A percentile compares a stretch with the other conserved stretches of the same genome.
Evolutionary conservation across 768 basidiomycete species (phyloP).

Genomic region (Psilocybe azurescens): DNA sequence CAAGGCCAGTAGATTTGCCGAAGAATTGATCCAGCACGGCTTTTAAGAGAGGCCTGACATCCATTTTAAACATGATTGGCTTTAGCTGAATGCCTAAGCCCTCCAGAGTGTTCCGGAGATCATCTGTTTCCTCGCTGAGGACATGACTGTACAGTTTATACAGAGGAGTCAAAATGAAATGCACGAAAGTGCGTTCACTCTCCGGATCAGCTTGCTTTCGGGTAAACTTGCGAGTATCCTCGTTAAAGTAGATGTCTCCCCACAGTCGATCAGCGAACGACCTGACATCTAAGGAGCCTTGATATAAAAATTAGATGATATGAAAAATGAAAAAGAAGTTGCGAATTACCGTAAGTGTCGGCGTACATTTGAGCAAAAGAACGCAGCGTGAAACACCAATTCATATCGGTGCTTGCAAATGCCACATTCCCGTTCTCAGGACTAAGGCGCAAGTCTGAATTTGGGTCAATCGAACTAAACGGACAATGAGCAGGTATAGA

Average conservation of each 20-base stretch:
- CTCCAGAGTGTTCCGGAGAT: constrained; percentile 78
- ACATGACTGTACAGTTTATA: constrained; percentile 98
- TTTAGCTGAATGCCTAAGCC: constrained; percentile 85
- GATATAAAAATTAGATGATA: constrained; percentile 1
- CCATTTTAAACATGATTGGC: constrained; percentile 98
- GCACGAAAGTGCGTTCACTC: constrained; percentile 84
- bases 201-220: constrained; percentile 85
- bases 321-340: not conserved
- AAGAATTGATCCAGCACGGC: constrained; percentile 96
- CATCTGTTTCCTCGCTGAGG: constrained; percentile 92
- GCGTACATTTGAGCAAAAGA: constrained; percentile 98
- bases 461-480: constrained; percentile 79
- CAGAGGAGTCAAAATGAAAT: constrained; percentile 94
- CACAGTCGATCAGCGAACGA: constrained; percentile 91
- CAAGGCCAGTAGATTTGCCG: constrained; percentile 84
- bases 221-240: constrained; percentile 85
- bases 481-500: constrained; percentile 7
- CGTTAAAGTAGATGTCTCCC: constrained; percentile 97
- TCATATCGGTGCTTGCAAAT: constrained; percentile 97
- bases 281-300: constrained; percentile 80
- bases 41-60: constrained; percentile 92
- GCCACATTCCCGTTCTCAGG: constrained; percentile 97
- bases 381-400: constrained; percentile 93
- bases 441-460: constrained; percentile 86
- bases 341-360: constrained; percentile 76